Base-by-base conservation (phyloP, 139 green algal species). In the Tetradesmus lagerheimii region DNA sequence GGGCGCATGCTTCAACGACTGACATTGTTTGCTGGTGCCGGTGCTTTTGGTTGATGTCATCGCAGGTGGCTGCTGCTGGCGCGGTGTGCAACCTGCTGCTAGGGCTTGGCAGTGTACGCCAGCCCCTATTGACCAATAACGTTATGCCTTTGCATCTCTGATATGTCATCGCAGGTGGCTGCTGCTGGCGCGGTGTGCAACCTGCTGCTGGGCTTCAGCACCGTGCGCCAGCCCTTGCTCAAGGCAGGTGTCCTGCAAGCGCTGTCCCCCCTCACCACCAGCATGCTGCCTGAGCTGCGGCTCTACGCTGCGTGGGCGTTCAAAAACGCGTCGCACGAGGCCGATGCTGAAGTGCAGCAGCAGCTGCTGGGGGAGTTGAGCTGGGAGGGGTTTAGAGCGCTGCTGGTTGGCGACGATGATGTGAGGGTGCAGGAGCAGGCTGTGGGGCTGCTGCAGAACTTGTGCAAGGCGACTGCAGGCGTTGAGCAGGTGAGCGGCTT, bases 181-280 rank as follows among this genome's bases (percentile, higher is more conserved):
- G 95, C 95, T 41, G 91, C 95, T 1, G 94, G 91, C 53, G 92
- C 96, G 1, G 34, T 98, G 9, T 97, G 96, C 93, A 99, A 99
- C 92, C 91, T 99, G 50, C 92, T 98, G 31, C 91, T 98, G 14
- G 96, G 98, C 35, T 97, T 97, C 85, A 94, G 85, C 15, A 47
- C 83, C 5, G 92, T 95, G n/a, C 97, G 98, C 89, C 91, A 93
- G 2, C 67, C 86, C 16, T 85, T 97, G 75, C 91, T 98, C 45
- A 37, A 87, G 14, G 86, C 87, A 15, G 94, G 93, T 14, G 91
- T 87, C 23, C 35, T 97, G 38, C 37, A 37, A 50, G 78, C 89
- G 34, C 93, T 98, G 57, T 90, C 92, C 20, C 75, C 53, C 9
- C 93, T 97, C 31, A 57, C 93, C 18, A 47, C 43, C 8, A 87